Conservation (phyloP, 768 basidiomycete genomes). For the Podaxis sp. region DNA sequence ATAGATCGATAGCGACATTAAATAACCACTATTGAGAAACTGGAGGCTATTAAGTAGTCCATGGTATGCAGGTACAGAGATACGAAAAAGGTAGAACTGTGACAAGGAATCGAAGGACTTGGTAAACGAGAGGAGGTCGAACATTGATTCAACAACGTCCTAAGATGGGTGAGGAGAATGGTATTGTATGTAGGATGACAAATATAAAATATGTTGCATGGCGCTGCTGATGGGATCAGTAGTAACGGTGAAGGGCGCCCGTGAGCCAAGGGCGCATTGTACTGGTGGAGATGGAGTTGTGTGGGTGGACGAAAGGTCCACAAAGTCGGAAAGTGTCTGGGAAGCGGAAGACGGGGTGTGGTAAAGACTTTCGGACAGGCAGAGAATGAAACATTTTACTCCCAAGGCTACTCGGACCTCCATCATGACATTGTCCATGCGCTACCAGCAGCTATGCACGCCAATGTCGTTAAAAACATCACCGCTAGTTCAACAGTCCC, state of each 20-base stretch:
- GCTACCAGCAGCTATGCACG: conserved; percentile 26
- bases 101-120: background rate
- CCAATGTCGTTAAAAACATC: conserved; percentile 16
- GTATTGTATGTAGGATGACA: background rate
- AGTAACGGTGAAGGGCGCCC: background rate
- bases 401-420: background rate
- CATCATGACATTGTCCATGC: conserved; percentile 31
- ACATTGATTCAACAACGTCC: background rate
- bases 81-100: too few species aligned
- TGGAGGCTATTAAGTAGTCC: background rate
- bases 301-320: background rate
- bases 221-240: conserved; percentile 8
- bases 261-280: background rate
- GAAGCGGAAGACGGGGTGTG: background rate
- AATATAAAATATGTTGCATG: background rate
- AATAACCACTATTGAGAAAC: too few species aligned
- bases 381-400: background rate
- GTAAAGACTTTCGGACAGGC: background rate
- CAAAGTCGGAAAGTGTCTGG: background rate
- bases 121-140: background rate
- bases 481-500: conserved; percentile 21
- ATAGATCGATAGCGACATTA: too few species aligned
- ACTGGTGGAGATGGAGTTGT: background rate
- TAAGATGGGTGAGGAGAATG: background rate
- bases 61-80: background rate